Percentiles rank a stretch among this genome's conserved stretches.
phyloP scores from a whole-genome alignment of 2,329 filamentous ascomycete species.

The Colletotrichum sp. region DNA sequence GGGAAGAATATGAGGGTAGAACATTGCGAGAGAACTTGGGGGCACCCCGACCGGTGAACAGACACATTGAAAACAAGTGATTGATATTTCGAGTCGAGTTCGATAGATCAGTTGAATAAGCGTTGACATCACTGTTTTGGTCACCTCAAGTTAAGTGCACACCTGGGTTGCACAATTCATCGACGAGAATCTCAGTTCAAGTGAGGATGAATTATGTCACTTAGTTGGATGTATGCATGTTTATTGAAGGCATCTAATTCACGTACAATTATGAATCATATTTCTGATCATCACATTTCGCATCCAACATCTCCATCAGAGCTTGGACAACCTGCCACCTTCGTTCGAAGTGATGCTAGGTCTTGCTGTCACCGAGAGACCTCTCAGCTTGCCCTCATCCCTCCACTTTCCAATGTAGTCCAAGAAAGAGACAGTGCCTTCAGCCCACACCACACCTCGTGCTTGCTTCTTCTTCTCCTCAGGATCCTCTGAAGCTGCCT shows the following conservation, averaged over 20 bases:
- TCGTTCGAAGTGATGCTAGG: neutral
- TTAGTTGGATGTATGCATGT: neutral
- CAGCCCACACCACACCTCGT: neutral
- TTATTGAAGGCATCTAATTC: neutral
- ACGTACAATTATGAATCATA: neutral
- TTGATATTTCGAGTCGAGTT: neutral
- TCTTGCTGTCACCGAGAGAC: neutral
- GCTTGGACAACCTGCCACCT: neutral
- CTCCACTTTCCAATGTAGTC: neutral
- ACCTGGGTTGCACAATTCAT: no score
- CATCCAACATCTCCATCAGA: neutral
- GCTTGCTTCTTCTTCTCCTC: neutral
- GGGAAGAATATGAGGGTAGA: neutral
- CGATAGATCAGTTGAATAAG: neutral
- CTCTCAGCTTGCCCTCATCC: neutral
- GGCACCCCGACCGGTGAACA: neutral
- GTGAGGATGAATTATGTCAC: neutral
- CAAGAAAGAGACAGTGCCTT: neutral
- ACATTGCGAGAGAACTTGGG: neutral
- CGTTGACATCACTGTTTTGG: neutral
- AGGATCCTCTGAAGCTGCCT: neutral
- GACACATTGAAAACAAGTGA: accelerated
- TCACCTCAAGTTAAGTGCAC: no score
- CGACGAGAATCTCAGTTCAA: neutral
- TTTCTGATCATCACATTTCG: neutral